Evolutionary conservation across 2,329 filamentous ascomycete species (phyloP), one percentile per base, ranked within the genome.

Genomic region (Fusarium chuoi): DNA sequence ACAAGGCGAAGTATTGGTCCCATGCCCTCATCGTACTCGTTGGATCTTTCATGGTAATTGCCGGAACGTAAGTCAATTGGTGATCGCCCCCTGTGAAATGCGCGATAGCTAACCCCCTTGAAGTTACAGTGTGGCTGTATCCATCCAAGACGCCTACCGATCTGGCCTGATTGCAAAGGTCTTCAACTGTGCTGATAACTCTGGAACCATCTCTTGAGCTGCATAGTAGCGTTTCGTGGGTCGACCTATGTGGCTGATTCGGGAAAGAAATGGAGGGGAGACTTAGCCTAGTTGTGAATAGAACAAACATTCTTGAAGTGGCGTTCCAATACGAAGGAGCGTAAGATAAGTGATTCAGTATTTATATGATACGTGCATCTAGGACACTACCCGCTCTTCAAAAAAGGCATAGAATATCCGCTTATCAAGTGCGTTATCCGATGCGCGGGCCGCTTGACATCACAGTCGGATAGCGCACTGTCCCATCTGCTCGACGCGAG

Each of bases 71-170:
- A 54, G 57, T 54, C 6, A 39, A 57, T 13, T 14, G 26, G 11
- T 10, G 5, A 10, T 8, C 2, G 2, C 11, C 33, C 3, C 3
- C 6, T 30, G 7, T 24, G 8, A 8, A 7, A 17, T 20, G 22
- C 24, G 17, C 10, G 9, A 41, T 28, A 8, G 11, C 57, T 60
- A 60, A 60, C 28, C 22, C 35, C 28, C 13, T 33, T 41, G 4
- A 52, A 60, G 57, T 54, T 60, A 60, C 26, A 60, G 57, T 24
- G 57, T 54, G 18, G 46, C 46, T 13, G 57, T 60, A 2, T 41
- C 57, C 5, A 60, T 60, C 7, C 45, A 54, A 20, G 57, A 60
- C 8, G 57, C 57, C 3, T 60, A 60, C n/a, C 22, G 36, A 28
- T 54, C 45, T 3, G 57, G 57, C 9, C 26, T 60, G 12, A 60